Percentiles rank a stretch among this genome's conserved stretches.
Evolutionary conservation across 139 green algal genomes (phyloP).

Genomic region (Micromonas commoda): DNA sequence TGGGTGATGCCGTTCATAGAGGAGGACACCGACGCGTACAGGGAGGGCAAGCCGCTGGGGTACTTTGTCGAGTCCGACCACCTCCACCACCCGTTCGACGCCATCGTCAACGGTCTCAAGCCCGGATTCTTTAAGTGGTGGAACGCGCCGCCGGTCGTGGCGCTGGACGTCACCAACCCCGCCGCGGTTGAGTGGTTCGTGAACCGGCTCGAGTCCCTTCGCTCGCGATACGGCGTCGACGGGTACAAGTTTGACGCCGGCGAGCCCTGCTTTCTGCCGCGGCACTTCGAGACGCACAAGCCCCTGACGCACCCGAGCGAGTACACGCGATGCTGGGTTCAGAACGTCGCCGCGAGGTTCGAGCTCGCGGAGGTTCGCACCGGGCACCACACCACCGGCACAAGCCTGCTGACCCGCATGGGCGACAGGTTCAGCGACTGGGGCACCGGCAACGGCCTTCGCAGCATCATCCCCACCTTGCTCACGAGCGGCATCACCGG

Average conservation of each 20-base stretch:
- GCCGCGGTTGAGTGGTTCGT: slow-evolving; percentile 59
- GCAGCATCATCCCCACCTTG: slow-evolving; percentile 54
- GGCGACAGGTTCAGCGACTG: slow-evolving; percentile 57
- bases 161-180: slow-evolving; percentile 61
- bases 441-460: slow-evolving; percentile 52
- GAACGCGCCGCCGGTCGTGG: slow-evolving; percentile 48
- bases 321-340: slow-evolving; percentile 56
- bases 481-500: slow-evolving; percentile 55
- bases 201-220: slow-evolving; percentile 41
- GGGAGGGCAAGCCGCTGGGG: slow-evolving; percentile 43
- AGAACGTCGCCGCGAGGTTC: slow-evolving; percentile 45
- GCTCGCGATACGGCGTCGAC: slow-evolving; percentile 46
- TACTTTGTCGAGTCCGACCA: slow-evolving; percentile 47
- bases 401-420: slow-evolving; percentile 51
- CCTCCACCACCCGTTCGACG: slow-evolving; percentile 13
- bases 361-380: slow-evolving; percentile 52
- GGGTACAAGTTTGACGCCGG: slow-evolving; percentile 69
- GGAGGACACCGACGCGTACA: slow-evolving; percentile 49
- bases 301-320: slow-evolving; percentile 46
- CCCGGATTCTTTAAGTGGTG: slow-evolving; percentile 49
- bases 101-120: slow-evolving; percentile 5
- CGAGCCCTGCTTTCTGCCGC: slow-evolving; percentile 62
- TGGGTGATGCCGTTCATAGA: slow-evolving; percentile 66
- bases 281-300: slow-evolving; percentile 38
- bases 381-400: slow-evolving; percentile 47